Evolutionary conservation across 805 yeast genomes (phyloP).

Genomic region (Vanderwaltozyma tropicalis): DNA sequence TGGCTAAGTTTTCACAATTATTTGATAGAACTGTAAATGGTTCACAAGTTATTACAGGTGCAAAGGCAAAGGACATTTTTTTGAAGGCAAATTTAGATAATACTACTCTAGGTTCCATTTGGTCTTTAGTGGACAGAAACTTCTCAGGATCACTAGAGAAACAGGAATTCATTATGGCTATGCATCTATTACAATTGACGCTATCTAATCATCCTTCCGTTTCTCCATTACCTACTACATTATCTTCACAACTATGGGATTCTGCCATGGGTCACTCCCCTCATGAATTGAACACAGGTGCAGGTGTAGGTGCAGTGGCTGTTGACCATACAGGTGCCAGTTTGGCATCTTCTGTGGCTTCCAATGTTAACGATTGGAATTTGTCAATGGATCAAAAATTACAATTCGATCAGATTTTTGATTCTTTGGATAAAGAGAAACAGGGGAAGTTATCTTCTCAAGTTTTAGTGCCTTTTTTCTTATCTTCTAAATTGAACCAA

Average conservation of each 20-base stretch:
- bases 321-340: background rate
- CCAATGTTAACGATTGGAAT: conserved; percentile 41
- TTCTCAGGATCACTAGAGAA: conserved; percentile 61
- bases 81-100: conserved; percentile 80
- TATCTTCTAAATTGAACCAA: conserved; percentile 77
- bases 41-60: conserved; percentile 52
- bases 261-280: conserved; percentile 3
- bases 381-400: conserved; percentile 55
- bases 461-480: conserved; percentile 78
- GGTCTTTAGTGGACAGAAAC: conserved; percentile 75
- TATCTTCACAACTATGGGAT: conserved; percentile 36
- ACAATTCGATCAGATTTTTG: conserved; percentile 71
- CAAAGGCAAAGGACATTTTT: conserved; percentile 72
- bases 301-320: background rate
- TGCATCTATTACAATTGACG: conserved; percentile 73
- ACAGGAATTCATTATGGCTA: conserved; percentile 77
- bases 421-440: conserved; percentile 55
- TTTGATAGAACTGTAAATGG: conserved; percentile 49
- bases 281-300: background rate
- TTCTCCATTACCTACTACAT: conserved; percentile 41
- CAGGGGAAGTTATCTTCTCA: conserved; percentile 57
- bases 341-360: background rate
- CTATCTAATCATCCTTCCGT: conserved; percentile 56
- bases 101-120: conserved; percentile 66
- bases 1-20: conserved; percentile 52